Evolutionary conservation across 2,329 filamentous ascomycete species (phyloP).

Genomic region (Clonostachys sp.): DNA sequence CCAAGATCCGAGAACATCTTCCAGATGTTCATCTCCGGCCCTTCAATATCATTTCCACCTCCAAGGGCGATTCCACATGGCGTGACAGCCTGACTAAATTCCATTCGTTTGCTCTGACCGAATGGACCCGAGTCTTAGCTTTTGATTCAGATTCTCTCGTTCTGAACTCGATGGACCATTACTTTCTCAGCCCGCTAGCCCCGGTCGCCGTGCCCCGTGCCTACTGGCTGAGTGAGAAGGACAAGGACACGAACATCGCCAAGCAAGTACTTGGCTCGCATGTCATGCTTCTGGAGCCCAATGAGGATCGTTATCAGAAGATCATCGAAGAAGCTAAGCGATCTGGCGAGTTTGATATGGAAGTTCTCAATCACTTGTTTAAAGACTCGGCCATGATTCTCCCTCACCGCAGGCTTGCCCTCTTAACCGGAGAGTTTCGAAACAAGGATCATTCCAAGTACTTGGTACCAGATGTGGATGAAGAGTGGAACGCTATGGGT

Average conservation of each 20-base stretch:
- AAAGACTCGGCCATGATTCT: slow-evolving; percentile 53
- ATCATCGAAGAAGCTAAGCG: slow-evolving; percentile 11
- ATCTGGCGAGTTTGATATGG: slow-evolving; percentile 57
- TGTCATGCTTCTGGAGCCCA: slow-evolving; percentile 57
- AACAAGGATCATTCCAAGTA: slow-evolving; percentile 28
- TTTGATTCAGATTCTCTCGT: slow-evolving; percentile 57
- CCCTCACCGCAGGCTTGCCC: slow-evolving; percentile 57
- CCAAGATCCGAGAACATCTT: no score
- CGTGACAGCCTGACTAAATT: slow-evolving; percentile 63
- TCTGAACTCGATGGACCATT: slow-evolving; percentile 59
- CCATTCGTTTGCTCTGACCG: slow-evolving; percentile 60
- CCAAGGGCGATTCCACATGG: slow-evolving; percentile 38
- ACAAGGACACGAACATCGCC: slow-evolving; percentile 19
- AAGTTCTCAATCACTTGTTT: slow-evolving; percentile 61
- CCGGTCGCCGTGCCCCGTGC: slow-evolving; percentile 63
- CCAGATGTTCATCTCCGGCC: no score
- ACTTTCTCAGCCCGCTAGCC: slow-evolving; percentile 59
- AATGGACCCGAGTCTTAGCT: slow-evolving; percentile 47
- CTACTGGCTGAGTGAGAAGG: slow-evolving; percentile 53
- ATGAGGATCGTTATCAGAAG: slow-evolving; percentile 23
- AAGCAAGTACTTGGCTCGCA: slow-evolving; percentile 54
- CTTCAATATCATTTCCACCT: no score
- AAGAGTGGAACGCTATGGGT: slow-evolving; percentile 49
- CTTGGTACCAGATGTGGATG: slow-evolving; percentile 23
- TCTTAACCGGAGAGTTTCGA: slow-evolving; percentile 59